Percentiles rank a stretch among this genome's conserved stretches.
phyloP scores from a whole-genome alignment of 352 stramenopile genomes.

The Phytophthora litchii region DNA sequence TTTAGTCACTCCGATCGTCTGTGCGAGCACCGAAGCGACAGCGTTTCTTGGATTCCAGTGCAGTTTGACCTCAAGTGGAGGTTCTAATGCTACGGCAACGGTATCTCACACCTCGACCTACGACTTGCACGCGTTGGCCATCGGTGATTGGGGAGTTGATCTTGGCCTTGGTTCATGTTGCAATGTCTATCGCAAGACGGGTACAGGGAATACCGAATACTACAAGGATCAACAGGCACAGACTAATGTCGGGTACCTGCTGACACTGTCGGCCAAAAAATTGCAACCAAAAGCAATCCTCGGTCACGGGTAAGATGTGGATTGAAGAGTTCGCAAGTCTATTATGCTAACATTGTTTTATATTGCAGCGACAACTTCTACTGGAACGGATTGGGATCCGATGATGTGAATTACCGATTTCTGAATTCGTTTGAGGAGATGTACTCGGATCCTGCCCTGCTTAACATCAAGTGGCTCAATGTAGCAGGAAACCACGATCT shows the following conservation, averaged over 20 bases:
- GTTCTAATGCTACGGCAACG: conserved; percentile 15
- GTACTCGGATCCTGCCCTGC: conserved; percentile 55
- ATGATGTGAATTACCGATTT: conserved; percentile 72
- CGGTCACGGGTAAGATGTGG: conserved; percentile 48
- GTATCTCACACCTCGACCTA: conserved; percentile 52
- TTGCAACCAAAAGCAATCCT: conserved; percentile 69
- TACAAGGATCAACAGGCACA: conserved; percentile 81
- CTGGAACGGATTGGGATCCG: conserved; percentile 71
- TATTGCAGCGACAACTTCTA: conserved; percentile 63
- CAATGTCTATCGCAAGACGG: conserved; percentile 70
- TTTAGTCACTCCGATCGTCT: conserved; percentile 51
- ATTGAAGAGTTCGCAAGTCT: background rate
- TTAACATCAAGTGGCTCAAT: conserved; percentile 74
- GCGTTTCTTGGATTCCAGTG: conserved; percentile 59
- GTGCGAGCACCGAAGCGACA: conserved; percentile 40
- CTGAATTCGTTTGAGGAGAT: conserved; percentile 68
- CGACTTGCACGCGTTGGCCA: conserved; percentile 64
- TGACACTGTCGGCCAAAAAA: conserved; percentile 62
- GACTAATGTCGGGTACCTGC: conserved; percentile 61
- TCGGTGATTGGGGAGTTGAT: conserved; percentile 74
- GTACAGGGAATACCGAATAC: conserved; percentile 58
- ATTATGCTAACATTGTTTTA: conserved; percentile 2
- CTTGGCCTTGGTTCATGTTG: conserved; percentile 72
- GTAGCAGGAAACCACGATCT: conserved; percentile 77
- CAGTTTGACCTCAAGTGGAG: conserved; percentile 6